Evolutionary conservation across 1,284 basidiomycete genomes (phyloP), one percentile per base, ranked within the genome.

Genomic region (Xanthoconium separans): DNA sequence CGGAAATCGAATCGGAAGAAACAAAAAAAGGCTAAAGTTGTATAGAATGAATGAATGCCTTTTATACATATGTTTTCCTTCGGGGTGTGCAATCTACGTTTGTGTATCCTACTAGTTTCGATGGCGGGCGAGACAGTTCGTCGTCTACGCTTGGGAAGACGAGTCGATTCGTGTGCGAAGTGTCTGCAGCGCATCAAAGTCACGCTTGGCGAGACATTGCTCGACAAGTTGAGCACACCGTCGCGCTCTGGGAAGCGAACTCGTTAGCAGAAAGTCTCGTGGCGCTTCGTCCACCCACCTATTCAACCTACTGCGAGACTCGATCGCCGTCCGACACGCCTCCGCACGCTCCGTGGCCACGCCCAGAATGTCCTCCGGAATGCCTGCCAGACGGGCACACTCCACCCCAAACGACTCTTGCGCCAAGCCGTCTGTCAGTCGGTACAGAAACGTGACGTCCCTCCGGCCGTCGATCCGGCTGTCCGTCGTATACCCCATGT

Each of bases 391-490:
- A 45, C 91, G 81, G 11, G 87, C 93, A 68, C 93, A 95, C 75
- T 95, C 93, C 5, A 95, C 86, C 6, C 93, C 93, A 67, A 94
- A 95, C 0, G 91, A 93, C 54, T 89, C 87, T 73, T 75, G 67
- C 11, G 93, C 87, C 42, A 93, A 76, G 2, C 93, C 93, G 3
- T 74, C 69, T 1, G 81, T 79, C 11, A 97, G 75, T 39, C 75
- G 79, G 70, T 95, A 98, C 24, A 95, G 73, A 72, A 97, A 98
- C 3, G 87, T 91, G 40, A 97, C 89, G 48, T 89, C 85, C 27
- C 85, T 77, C 22, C 79, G 80, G 4, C 91, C 89, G 64, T 91
- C 85, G 58, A 88, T 73, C 2, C 81, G 75, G 33, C 70, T 73
- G 9, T 89, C 82, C 50, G 85, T 81, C 20, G 79, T 79, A 65